Evolutionary conservation across 169 alveolate species (phyloP), one percentile per base, ranked within the genome.

Genomic region (Plasmodium adleri): DNA sequence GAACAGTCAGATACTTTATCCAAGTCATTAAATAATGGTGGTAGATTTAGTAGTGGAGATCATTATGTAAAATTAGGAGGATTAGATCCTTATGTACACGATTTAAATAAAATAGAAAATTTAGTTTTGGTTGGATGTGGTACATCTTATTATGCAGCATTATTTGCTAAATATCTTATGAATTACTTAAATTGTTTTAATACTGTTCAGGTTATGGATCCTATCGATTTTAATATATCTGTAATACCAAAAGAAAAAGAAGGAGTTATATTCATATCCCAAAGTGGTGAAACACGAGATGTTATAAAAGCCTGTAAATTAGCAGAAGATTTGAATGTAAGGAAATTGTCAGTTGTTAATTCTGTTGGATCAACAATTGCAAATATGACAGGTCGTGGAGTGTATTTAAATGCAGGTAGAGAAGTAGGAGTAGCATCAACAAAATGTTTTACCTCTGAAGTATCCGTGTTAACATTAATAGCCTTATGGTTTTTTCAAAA

Each of bases 391-490:
- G 95, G 94, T 58, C 93, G 98, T 52, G 99, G 99, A 1, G 99
- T 98, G 39, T 97, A 97, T 90, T 90, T 98, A 63, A 97, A 98
- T 93, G 98, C 99, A 10, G 99, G 99, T 9, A 92, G 99, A 73
- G 99, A 98, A 89, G 97, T 98, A 10, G 99, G 99, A 5, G 99
- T 98, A 39, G 99, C 99, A 24, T 96, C 99, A 5, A 98, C 99
- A 12, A 98, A 98, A 91, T 97, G 99, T 43, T 98, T 98, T 89
- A 96, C 98, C 6, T 96, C 99, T 7, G 98, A 98, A 90, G 97
- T 94, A 5, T 93, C 95, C 5, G 97, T 95, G 49, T 71, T 97
- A 22, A 88, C 97, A 10, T 88, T 96, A 73, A 95, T 97, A 59
- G 95, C 98, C 0, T 75, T 96, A 2, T 96, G 98, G 97, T 93